phyloP scores from a whole-genome alignment of 2,329 filamentous ascomycete species.

The Leptographium radiaticola region DNA sequence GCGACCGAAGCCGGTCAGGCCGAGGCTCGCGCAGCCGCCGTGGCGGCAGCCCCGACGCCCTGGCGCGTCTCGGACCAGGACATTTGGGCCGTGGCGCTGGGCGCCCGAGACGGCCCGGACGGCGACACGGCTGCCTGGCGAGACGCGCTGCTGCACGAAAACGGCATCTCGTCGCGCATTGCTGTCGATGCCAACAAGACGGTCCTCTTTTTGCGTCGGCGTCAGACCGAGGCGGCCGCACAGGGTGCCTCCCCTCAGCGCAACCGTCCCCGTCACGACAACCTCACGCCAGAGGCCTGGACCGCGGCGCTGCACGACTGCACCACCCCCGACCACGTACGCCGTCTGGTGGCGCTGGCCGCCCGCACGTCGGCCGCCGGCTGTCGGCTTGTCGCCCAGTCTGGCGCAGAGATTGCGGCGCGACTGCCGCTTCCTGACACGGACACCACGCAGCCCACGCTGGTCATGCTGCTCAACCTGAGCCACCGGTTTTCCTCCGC shows the following conservation, averaged over 20 bases:
- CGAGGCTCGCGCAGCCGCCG: conserved; percentile 4
- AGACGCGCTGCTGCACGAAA: conserved; percentile 10
- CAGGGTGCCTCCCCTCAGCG: too few relatives aligned
- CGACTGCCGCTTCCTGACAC: neutral
- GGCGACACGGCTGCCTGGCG: neutral
- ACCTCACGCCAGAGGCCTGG: conserved; percentile 5
- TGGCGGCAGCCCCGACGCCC: conserved; percentile 10
- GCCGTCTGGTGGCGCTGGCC: conserved; percentile 14
- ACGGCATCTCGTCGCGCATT: conserved; percentile 16
- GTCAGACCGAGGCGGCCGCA: conserved; percentile 6
- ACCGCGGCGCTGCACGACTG: conserved; percentile 5
- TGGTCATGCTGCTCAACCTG: conserved; percentile 27
- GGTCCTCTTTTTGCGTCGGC: conserved; percentile 17
- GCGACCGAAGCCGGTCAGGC: conserved; percentile 12
- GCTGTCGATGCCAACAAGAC: conserved; percentile 9
- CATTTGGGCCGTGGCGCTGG: conserved; percentile 26
- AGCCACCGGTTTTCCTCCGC: conserved; percentile 18
- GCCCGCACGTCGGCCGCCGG: conserved; percentile 11
- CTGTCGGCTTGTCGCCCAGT: conserved; percentile 6
- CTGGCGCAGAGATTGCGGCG: neutral
- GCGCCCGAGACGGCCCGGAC: conserved; percentile 1
- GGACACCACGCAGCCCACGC: neutral
- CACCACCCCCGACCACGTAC: conserved; percentile 10
- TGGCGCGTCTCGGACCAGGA: conserved; percentile 31
- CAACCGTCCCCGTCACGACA: too few relatives aligned